These are phyloP conservation scores for Phytophthora meadii DNA, from an alignment of 352 stramenopile species.

Conservation along the genomic window DNA sequence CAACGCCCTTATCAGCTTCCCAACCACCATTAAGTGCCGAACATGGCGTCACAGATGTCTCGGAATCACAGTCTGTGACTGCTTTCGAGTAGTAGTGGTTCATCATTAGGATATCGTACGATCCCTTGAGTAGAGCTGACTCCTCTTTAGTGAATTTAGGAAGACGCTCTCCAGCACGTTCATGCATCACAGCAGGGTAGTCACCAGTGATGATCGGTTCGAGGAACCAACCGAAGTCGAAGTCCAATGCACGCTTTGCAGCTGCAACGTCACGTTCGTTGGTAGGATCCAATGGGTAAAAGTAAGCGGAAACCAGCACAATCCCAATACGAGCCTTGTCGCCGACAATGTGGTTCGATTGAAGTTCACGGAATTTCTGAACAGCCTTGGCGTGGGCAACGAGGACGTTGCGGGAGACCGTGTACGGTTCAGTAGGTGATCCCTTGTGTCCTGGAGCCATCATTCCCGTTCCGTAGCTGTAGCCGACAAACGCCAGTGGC, in stretches of 20 bases:
- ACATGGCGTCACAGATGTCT: constrained; percentile 40
- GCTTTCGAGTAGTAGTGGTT: constrained; percentile 89
- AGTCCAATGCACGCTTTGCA: constrained; percentile 74
- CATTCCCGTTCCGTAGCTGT: constrained; percentile 80
- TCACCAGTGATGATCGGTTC: constrained; percentile 88
- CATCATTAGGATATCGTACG: constrained; percentile 93
- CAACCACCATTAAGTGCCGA: constrained; percentile 40
- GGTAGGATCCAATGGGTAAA: constrained; percentile 67
- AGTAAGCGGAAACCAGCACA: constrained; percentile 76
- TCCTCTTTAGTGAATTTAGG: constrained; percentile 88
- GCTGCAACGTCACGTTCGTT: constrained; percentile 45
- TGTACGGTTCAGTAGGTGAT: constrained; percentile 41
- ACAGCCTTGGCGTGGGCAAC: constrained; percentile 88
- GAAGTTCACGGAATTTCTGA: constrained; percentile 64
- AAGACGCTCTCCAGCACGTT: constrained; percentile 75
- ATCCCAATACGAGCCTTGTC: constrained; percentile 85
- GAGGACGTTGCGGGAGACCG: constrained; percentile 81
- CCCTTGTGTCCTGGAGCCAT: constrained; percentile 39
- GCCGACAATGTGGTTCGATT: constrained; percentile 15
- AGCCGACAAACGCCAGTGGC: constrained; percentile 73
- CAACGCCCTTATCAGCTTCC: constrained; percentile 49
- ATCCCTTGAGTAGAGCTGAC: constrained; percentile 71
- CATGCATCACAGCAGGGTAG: constrained; percentile 92
- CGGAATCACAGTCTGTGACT: constrained; percentile 50
- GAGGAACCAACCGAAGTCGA: constrained; percentile 87